Percentiles rank a stretch among this genome's conserved stretches.
Evolutionary conservation across 78 protist species (phyloP).

Genomic region (Bigelowiella natans): DNA sequence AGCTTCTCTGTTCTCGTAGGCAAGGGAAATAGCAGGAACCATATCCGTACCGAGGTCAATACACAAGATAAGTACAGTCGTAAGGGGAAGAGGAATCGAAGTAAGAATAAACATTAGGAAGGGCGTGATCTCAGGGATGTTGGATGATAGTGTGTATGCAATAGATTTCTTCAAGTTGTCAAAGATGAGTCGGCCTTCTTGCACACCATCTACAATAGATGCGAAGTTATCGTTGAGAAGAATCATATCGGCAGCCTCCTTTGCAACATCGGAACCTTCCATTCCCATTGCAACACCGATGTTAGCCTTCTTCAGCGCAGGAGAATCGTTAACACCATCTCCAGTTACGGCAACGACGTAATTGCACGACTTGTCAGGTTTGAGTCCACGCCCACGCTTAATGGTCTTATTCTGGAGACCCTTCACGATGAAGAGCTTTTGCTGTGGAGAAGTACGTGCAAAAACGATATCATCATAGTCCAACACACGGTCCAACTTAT

Average conservation of each 20-base stretch:
- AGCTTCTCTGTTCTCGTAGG: conserved; percentile 54
- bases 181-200: conserved; percentile 86
- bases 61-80: conserved; percentile 67
- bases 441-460: conserved; percentile 87
- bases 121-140: conserved; percentile 83
- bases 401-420: conserved; percentile 42
- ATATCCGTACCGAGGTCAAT: conserved; percentile 88
- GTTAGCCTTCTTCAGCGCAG: conserved; percentile 87
- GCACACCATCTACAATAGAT: conserved; percentile 72
- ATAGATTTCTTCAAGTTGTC: conserved; percentile 89
- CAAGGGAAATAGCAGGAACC: conserved; percentile 81
- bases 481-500: neutral
- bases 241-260: conserved; percentile 24
- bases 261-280: conserved; percentile 74
- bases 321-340: conserved; percentile 91
- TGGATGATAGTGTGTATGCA: conserved; percentile 74
- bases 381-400: neutral
- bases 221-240: conserved; percentile 87
- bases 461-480: conserved; percentile 52
- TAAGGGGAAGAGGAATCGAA: conserved; percentile 68
- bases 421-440: conserved; percentile 80
- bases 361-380: neutral
- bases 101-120: conserved; percentile 44
- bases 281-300: conserved; percentile 58
- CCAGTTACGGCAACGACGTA: conserved; percentile 81